Conservation (phyloP, 2,329 filamentous ascomycete species). For the Venturia nashicola region DNA sequence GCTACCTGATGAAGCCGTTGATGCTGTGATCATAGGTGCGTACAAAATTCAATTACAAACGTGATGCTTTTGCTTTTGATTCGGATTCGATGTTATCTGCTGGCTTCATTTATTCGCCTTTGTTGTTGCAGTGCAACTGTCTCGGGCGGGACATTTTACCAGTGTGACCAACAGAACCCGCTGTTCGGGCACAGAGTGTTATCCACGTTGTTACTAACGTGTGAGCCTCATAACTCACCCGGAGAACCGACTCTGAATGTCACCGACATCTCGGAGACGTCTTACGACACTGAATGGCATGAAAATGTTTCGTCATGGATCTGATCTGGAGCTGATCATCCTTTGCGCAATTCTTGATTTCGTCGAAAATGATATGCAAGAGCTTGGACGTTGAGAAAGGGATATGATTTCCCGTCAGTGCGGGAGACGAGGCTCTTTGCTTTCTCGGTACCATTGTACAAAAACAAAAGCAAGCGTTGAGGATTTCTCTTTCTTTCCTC, state of each 20-base stretch:
- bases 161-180: background rate
- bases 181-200: background rate
- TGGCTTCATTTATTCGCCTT: background rate
- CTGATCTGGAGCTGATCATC: too few species aligned
- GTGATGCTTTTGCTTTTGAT: background rate
- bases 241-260: background rate
- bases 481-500: background rate
- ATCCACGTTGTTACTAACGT: background rate
- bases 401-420: too few species aligned
- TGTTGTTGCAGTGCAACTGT: background rate
- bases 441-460: too few species aligned
- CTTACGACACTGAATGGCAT: too few species aligned
- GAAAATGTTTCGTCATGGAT: too few species aligned
- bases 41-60: background rate
- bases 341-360: too few species aligned
- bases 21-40: constrained; percentile 53
- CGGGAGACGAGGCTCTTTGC: too few species aligned
- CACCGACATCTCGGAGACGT: too few species aligned
- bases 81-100: background rate
- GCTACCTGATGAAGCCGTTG: constrained; percentile 45
- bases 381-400: too few species aligned
- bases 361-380: too few species aligned
- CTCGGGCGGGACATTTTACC: background rate
- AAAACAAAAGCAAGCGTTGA: too few species aligned
- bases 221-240: background rate